Base-by-base conservation (phyloP, 176 grass and related monocot species). In the Triticum dicoccoides region DNA sequence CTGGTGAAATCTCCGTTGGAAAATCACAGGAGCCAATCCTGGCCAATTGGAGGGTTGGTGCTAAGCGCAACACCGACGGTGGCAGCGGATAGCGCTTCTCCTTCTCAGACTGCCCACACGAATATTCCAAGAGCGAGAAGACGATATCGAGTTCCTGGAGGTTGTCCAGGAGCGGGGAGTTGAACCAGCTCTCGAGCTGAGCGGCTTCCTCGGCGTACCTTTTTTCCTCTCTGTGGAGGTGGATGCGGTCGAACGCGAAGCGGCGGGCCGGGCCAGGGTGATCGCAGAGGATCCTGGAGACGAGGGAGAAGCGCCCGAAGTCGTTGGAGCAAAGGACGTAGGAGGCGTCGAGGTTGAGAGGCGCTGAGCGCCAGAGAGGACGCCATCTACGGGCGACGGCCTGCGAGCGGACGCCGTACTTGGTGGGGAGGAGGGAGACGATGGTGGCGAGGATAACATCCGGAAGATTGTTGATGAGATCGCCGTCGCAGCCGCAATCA, bases 91-190 rank as follows among this genome's bases (percentile, higher is more conserved):
- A 21, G 18, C 8, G 67, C 67, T 38, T 69, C 32, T 69, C 66
- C 66, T 35, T 69, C 33, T 69, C 67, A 11, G 8, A 0, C 3
- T 38, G 13, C 2, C 6, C 61, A 24, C 0, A 23, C 3, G 7
- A 0, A 10, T 18, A 1, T 9, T 69, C 13, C 2, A 69, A 4
- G 5, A 18, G 5, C 0, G 0, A 0, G 65, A 42, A 42, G 8
- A 10, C 9, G 32, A 69, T 69, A 17, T 69, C 6, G 2, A 69
- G 13, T 2, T 69, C 14, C 32, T 69, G 3, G 1, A 35, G 30
- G 65, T 7, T 3, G 15, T 35, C 65, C 0, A 69, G 14, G 32
- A 6, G 6, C 3, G 0, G 32, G 32, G 65, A 15, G 5, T 69
- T 6, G 32, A 69, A 69, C 32, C 65, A 69, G 65, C 30, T 9